These are phyloP conservation scores for Diplodia corticola DNA, from an alignment of 2,329 filamentous ascomycete species.

Conservation along the genomic window DNA sequence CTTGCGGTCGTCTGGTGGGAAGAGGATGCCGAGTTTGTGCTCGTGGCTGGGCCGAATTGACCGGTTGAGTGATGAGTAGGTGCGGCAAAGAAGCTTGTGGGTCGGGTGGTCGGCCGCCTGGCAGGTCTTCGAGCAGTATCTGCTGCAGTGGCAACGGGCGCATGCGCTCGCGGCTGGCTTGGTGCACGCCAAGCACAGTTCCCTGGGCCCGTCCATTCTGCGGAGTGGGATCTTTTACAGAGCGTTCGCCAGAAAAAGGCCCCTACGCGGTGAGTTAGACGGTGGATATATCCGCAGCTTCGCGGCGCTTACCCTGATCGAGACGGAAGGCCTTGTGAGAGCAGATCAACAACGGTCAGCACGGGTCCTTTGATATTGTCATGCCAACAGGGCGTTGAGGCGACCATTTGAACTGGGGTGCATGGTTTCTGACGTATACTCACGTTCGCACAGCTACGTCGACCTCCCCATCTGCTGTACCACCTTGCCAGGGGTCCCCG, in stretches of 20 bases:
- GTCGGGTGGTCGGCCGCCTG: constrained; percentile 20
- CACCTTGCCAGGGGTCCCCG: neutral
- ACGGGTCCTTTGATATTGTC: neutral
- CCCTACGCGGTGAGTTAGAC: neutral
- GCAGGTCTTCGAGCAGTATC: constrained; percentile 24
- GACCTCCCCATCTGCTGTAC: neutral
- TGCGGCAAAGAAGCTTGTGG: constrained; percentile 23
- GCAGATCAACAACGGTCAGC: neutral
- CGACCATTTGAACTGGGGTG: neutral
- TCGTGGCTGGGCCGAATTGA: constrained; percentile 3
- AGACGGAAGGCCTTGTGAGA: neutral
- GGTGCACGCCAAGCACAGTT: neutral
- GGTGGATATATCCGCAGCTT: neutral
- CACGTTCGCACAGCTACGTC: neutral
- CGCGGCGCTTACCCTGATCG: neutral
- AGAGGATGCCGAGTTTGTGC: constrained; percentile 16
- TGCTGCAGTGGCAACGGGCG: constrained; percentile 15
- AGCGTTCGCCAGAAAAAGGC: neutral
- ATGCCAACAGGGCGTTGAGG: neutral
- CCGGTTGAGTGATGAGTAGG: constrained; percentile 14
- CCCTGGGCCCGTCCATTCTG: neutral
- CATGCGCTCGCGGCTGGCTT: neutral
- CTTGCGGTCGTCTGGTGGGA: constrained; percentile 16
- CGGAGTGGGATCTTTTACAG: neutral
- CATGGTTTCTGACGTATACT: neutral